phyloP scores from a whole-genome alignment of 164 flowering plant species.

The Nymphaea thermarum region DNA sequence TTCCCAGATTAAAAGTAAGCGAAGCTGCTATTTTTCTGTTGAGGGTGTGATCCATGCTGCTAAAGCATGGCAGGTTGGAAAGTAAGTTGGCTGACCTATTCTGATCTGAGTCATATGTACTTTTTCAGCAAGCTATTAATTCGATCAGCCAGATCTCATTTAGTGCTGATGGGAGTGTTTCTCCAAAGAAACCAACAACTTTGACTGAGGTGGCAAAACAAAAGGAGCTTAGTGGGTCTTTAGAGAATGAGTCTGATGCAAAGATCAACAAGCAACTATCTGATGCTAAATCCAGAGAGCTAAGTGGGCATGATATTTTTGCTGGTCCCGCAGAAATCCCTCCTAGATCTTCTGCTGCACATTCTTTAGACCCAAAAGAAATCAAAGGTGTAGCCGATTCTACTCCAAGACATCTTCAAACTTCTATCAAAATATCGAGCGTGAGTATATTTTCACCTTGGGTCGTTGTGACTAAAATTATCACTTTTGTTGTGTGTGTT shows the following conservation, averaged over 20 bases:
- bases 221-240: slow-evolving; percentile 82
- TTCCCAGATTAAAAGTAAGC: too few species aligned
- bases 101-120: background rate
- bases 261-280: slow-evolving; percentile 67
- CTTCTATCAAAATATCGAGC: slow-evolving; percentile 51
- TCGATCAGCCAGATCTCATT: slow-evolving; percentile 94
- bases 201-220: slow-evolving; percentile 89
- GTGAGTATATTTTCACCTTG: slow-evolving; percentile 16
- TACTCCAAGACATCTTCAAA: slow-evolving; percentile 31
- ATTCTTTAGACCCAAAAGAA: slow-evolving; percentile 40
- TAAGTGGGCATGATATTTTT: slow-evolving; percentile 89
- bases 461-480: too few species aligned
- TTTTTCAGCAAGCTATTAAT: slow-evolving; percentile 56
- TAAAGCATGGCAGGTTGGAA: background rate
- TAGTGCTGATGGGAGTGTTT: slow-evolving; percentile 57
- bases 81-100: background rate
- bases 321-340: slow-evolving; percentile 77
- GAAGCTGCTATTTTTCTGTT: too few species aligned
- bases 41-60: background rate
- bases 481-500: too few species aligned
- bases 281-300: slow-evolving; percentile 79
- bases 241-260: slow-evolving; percentile 55
- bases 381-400: slow-evolving; percentile 46
- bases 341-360: slow-evolving; percentile 42
- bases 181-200: slow-evolving; percentile 69